These are phyloP conservation scores for Leptographium galeiforme DNA, from an alignment of 2,329 filamentous ascomycete species.

Conservation along the genomic window DNA sequence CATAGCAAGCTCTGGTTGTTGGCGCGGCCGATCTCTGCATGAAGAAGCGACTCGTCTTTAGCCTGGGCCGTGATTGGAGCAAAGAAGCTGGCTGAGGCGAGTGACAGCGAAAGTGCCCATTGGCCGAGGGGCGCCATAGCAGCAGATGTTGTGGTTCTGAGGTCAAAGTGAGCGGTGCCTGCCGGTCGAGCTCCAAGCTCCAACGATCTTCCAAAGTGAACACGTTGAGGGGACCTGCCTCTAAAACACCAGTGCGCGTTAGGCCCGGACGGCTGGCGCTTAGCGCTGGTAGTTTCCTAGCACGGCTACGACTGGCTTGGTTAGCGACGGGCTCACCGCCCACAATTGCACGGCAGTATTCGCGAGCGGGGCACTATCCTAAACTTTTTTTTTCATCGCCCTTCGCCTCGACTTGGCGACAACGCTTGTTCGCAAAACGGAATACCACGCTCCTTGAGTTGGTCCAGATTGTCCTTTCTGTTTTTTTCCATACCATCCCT, in stretches of 20 bases:
- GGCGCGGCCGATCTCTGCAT: conserved; percentile 34
- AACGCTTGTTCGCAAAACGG: background rate
- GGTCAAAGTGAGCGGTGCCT: too few relatives aligned
- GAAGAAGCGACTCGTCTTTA: conserved; percentile 25
- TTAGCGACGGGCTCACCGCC: background rate
- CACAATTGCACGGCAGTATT: conserved; percentile 2
- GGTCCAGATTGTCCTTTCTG: background rate
- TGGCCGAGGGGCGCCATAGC: conserved; percentile 12
- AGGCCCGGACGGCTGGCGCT: background rate
- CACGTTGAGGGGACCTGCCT: background rate
- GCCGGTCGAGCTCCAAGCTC: background rate
- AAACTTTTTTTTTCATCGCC: conserved; percentile 2
- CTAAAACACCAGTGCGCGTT: background rate
- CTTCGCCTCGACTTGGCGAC: background rate
- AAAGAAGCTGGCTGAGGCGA: conserved; percentile 6
- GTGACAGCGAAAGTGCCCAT: conserved; percentile 6
- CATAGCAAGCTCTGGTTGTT: conserved; percentile 83
- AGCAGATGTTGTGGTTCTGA: background rate
- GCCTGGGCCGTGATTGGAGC: conserved; percentile 10
- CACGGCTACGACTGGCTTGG: background rate
- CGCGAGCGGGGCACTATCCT: background rate
- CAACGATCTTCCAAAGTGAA: background rate
- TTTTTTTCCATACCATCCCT: background rate
- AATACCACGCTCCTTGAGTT: background rate
- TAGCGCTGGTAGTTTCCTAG: background rate